Conservation (phyloP, 2,329 filamentous ascomycete genomes). For the Emericellopsis cladophorae region DNA sequence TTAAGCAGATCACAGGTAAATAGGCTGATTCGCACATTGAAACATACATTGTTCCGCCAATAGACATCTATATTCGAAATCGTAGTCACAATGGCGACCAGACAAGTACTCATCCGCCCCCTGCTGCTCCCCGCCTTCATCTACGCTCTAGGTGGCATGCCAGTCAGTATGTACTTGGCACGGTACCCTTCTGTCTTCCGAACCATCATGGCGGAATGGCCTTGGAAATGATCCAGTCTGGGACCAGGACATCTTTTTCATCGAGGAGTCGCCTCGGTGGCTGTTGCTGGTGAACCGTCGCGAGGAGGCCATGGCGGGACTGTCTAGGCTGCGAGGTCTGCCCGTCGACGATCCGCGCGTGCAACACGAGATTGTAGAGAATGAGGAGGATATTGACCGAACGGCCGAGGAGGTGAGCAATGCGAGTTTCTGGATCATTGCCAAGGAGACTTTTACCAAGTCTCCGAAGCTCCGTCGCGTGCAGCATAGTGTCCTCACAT, state of each 20-base stretch:
- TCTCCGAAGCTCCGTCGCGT: constrained; percentile 25
- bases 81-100: too few species aligned
- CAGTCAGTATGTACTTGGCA: constrained; percentile 1
- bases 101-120: constrained; percentile 3
- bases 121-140: constrained; percentile 7
- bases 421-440: background rate
- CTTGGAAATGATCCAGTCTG: constrained; percentile 4
- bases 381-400: constrained; percentile 5
- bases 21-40: too few species aligned
- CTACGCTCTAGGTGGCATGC: constrained; percentile 9
- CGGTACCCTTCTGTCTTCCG: background rate
- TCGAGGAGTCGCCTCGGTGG: constrained; percentile 22
- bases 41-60: too few species aligned
- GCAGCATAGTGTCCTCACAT: constrained; percentile 22
- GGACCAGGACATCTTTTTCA: constrained; percentile 16
- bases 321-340: constrained; percentile 12
- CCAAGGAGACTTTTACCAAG: constrained; percentile 20
- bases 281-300: constrained; percentile 16
- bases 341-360: constrained; percentile 8
- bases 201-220: background rate
- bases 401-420: background rate
- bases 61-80: too few species aligned
- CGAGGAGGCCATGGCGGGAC: constrained; percentile 9
- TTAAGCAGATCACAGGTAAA: too few species aligned
- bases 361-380: constrained; percentile 13